Evolutionary conservation across 1,284 basidiomycete species (phyloP).

Genomic region (Ceratobasidium sp.): DNA sequence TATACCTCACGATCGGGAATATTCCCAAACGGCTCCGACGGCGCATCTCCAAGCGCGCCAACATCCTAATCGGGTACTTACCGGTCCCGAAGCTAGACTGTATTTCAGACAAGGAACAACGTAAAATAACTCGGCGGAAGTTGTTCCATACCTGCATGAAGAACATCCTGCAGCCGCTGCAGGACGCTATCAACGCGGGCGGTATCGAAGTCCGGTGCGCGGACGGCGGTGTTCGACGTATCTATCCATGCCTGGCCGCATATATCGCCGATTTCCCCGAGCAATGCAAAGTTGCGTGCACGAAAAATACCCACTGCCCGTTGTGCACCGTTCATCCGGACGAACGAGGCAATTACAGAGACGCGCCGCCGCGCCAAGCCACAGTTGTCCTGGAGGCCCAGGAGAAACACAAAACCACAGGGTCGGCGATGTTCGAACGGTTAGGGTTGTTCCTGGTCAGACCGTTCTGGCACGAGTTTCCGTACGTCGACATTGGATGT

Average conservation of each 20-base stretch:
- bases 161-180: slow-evolving; percentile 38
- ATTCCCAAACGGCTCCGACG: slow-evolving; percentile 45
- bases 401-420: neutral
- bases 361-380: slow-evolving; percentile 5
- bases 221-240: slow-evolving; percentile 35
- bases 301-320: slow-evolving; percentile 25
- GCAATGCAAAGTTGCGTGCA: slow-evolving; percentile 45
- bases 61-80: slow-evolving; percentile 43
- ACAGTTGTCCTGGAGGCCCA: neutral
- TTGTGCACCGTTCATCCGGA: slow-evolving; percentile 19
- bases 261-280: slow-evolving; percentile 47
- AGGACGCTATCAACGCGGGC: neutral
- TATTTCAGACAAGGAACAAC: neutral
- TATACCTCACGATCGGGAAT: slow-evolving; percentile 49
- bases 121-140: neutral
- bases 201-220: slow-evolving; percentile 31
- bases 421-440: neutral
- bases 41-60: slow-evolving; percentile 21
- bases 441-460: slow-evolving; percentile 8
- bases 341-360: slow-evolving; percentile 11
- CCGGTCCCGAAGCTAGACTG: slow-evolving; percentile 25
- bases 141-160: slow-evolving; percentile 26
- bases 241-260: slow-evolving; percentile 37
- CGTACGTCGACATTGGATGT: slow-evolving; percentile 52
- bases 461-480: slow-evolving; percentile 55